Base-by-base conservation (phyloP, 208 protist genomes). In the Endotrypanum monterogeii region DNA sequence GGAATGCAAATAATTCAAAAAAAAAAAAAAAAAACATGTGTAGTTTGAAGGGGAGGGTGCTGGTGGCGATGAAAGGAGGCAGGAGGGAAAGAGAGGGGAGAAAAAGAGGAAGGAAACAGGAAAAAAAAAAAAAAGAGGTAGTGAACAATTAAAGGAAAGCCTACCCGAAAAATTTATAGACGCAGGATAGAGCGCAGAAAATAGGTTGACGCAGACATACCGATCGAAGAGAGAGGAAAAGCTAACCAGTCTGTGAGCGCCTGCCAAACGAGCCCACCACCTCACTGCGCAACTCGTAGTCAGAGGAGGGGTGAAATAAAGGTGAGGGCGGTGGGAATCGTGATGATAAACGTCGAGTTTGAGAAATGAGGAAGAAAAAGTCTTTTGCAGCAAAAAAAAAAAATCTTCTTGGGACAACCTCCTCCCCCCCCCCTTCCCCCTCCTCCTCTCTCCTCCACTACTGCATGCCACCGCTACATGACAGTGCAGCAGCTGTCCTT, bases 401-500 rank as follows among this genome's bases (percentile, higher is more conserved):
- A 3, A 8, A 6, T n/a, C 2, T 35, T 61, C 20, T 44, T 52
- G 46, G 6, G n/a, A n/a, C n/a, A n/a, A n/a, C n/a, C n/a, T n/a
- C 39, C 50, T 32, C 5, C n/a, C 5, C 14, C 25, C 62, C 20
- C 2, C 39, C 30, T 28, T 61, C 37, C 18, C n/a, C 41, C 1
- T 37, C 41, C 65, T 9, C 18, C 44, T 51, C 44, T 23, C 3
- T 28, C 28, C 44, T 39, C 20, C 37, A n/a, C 30, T 44, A 6
- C 12, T 7, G 14, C 35, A 16, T 18, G 16, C 46, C 39, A 58
- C 67, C 12, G 8, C 70, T 82, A 92, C 79, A 92, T 82, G 5
- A 83, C 67, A 14, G 28, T 23, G 66, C 88, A 92, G 66, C 88
- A 92, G 70, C 77, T 83, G 75, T 83, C 68, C 55, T 78, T 78